A percentile compares a stretch with the other conserved stretches of the same genome.
These are phyloP conservation scores for Strobilomyces confusus DNA, from an alignment of 768 basidiomycete species.

Conservation along the genomic window DNA sequence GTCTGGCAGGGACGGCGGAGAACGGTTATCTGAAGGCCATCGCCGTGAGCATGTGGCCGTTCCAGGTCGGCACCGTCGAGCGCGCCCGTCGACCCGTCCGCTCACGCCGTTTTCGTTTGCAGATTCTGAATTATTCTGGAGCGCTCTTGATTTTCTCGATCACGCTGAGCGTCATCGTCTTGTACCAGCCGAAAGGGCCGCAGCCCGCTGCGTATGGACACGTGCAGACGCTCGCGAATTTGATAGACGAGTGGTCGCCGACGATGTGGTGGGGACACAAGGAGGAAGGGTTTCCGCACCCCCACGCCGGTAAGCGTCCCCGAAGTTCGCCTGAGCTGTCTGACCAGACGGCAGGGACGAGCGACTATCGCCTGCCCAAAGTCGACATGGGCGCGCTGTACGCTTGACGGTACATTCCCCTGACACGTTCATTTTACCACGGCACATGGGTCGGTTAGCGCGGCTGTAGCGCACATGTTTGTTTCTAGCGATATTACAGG, in stretches of 20 bases:
- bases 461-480: not conserved
- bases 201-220: conserved; percentile 34
- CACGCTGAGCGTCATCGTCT: conserved; percentile 9
- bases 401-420: conserved; percentile 4
- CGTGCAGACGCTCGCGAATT: conserved; percentile 31
- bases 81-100: not conserved
- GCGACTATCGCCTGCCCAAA: conserved; percentile 15
- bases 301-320: conserved; percentile 22
- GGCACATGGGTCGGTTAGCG: not conserved
- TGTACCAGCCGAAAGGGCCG: conserved; percentile 17
- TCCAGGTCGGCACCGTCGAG: conserved; percentile 16
- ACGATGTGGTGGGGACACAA: conserved; percentile 32
- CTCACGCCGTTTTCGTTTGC: not conserved
- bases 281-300: not conserved
- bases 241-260: conserved; percentile 36
- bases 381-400: conserved; percentile 23
- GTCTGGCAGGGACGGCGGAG: conserved; percentile 13
- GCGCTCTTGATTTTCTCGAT: conserved; percentile 20
- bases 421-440: not conserved
- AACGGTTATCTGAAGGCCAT: conserved; percentile 10
- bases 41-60: conserved; percentile 23
- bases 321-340: not conserved
- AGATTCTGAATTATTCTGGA: conserved; percentile 28
- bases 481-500: too few species aligned
- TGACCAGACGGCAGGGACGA: too few species aligned